Evolutionary conservation across 83 land plant species (phyloP).

Genomic region (Diphasiastrum complanatum): DNA sequence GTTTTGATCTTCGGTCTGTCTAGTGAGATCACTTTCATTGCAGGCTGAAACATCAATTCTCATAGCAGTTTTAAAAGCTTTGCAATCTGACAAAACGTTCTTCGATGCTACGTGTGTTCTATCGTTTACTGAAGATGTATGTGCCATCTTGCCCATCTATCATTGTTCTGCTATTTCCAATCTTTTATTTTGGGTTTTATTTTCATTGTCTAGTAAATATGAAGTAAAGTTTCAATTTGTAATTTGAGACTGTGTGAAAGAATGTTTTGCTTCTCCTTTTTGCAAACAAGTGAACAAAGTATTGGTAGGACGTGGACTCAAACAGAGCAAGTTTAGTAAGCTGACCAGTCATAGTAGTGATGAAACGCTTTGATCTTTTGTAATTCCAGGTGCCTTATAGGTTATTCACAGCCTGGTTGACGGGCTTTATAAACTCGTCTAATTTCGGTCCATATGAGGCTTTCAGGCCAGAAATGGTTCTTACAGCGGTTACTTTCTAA

Average conservation of each 20-base stretch:
- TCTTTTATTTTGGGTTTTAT: too few species aligned
- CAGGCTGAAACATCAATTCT: constrained; percentile 1
- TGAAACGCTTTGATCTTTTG: too few species aligned
- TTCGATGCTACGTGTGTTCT: constrained; percentile 4
- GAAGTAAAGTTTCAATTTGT: background rate
- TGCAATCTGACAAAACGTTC: background rate
- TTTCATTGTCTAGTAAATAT: too few species aligned
- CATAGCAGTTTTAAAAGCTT: constrained; percentile 2
- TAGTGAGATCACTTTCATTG: background rate
- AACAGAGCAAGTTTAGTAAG: too few species aligned
- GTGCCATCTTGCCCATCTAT: too few species aligned
- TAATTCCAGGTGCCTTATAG: constrained; percentile 8
- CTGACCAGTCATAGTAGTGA: too few species aligned
- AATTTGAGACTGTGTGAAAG: too few species aligned
- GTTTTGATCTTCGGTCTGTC: too few species aligned
- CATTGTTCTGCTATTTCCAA: too few species aligned
- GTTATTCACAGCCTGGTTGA: constrained; percentile 11
- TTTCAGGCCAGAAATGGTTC: background rate
- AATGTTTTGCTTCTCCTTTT: too few species aligned
- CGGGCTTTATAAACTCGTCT: constrained; percentile 13
- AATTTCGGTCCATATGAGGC: constrained; percentile 18
- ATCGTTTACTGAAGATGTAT: constrained; percentile 15
- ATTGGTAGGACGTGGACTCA: too few species aligned
- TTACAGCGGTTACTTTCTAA: constrained; percentile 1
- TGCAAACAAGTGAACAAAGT: too few species aligned